Conservation (phyloP, 495 filamentous ascomycete genomes). For the Neurospora sp. region DNA sequence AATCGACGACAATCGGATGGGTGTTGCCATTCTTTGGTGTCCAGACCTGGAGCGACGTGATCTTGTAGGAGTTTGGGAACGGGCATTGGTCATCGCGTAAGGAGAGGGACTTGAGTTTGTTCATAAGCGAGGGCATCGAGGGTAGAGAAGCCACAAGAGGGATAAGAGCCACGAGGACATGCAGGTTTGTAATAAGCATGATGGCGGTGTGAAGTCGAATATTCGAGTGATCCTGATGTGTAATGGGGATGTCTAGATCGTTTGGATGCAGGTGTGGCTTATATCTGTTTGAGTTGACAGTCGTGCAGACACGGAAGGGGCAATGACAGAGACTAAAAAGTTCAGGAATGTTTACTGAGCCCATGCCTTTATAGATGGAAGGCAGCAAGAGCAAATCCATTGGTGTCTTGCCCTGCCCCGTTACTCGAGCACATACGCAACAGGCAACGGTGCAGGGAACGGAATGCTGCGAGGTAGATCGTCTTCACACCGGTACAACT, state of each 20-base stretch:
- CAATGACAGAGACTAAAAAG: neutral
- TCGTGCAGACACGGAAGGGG: neutral
- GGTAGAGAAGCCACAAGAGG: conserved; percentile 5
- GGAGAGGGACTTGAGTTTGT: neutral
- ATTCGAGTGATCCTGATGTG: neutral
- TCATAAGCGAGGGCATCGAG: conserved; percentile 2
- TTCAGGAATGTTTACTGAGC: neutral
- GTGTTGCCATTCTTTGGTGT: conserved; percentile 9
- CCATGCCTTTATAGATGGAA: neutral
- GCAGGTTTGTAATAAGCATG: neutral
- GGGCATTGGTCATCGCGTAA: conserved; percentile 10
- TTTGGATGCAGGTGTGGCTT: neutral
- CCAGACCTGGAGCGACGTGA: conserved; percentile 15
- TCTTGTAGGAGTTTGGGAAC: conserved; percentile 11
- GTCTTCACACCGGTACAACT: neutral
- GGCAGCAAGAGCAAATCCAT: neutral
- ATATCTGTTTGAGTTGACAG: neutral
- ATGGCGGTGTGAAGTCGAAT: neutral
- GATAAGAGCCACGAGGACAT: conserved; percentile 4
- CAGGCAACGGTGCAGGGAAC: neutral
- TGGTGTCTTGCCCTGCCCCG: neutral
- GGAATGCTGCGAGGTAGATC: neutral
- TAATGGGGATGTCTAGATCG: neutral
- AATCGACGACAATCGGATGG: conserved; percentile 6
- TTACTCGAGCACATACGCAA: neutral